Percentiles rank a stretch among this genome's conserved stretches.
Conservation (phyloP, 371 early-diverging fungal genomes). For the Rhizopus microsporus region DNA sequence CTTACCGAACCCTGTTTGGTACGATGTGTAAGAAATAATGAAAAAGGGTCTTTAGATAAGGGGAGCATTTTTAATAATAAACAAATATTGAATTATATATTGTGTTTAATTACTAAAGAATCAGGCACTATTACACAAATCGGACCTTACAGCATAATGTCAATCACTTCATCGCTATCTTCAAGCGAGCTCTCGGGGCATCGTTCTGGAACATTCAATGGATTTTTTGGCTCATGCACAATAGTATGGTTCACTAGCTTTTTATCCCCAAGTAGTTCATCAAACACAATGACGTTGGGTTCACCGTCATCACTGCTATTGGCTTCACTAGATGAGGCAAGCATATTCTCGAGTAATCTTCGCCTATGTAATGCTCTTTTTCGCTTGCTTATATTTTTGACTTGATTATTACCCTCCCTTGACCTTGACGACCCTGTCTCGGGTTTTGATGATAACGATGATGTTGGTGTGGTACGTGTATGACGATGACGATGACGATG, state of each 20-base stretch:
- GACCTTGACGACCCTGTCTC: slow-evolving; percentile 2
- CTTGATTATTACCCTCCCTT: slow-evolving; percentile 4
- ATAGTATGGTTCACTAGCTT: slow-evolving; percentile 36
- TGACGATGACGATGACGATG: no score
- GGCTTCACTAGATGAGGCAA: slow-evolving; percentile 15
- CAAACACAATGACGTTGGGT: slow-evolving; percentile 18
- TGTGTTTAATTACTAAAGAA: no score
- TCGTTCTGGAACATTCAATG: not conserved
- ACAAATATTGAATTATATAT: no score
- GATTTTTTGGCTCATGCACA: slow-evolving; percentile 17
- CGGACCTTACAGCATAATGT: slow-evolving; percentile 31
- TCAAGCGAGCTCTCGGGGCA: slow-evolving; percentile 4
- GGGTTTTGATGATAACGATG: slow-evolving; percentile 2
- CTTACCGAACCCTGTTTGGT: no score
- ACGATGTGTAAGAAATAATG: no score
- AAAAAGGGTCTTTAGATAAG: no score
- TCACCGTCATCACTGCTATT: slow-evolving; percentile 7
- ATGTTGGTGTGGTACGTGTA: not conserved
- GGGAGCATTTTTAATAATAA: no score
- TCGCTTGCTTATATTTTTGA: slow-evolving; percentile 5
- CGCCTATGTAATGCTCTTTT: slow-evolving; percentile 22
- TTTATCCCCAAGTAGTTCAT: slow-evolving; percentile 26
- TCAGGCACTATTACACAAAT: not conserved
- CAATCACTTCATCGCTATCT: slow-evolving; percentile 35
- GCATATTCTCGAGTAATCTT: slow-evolving; percentile 29